Evolutionary conservation across 2,329 filamentous ascomycete species (phyloP).

Genomic region (Beauveria asiatica): DNA sequence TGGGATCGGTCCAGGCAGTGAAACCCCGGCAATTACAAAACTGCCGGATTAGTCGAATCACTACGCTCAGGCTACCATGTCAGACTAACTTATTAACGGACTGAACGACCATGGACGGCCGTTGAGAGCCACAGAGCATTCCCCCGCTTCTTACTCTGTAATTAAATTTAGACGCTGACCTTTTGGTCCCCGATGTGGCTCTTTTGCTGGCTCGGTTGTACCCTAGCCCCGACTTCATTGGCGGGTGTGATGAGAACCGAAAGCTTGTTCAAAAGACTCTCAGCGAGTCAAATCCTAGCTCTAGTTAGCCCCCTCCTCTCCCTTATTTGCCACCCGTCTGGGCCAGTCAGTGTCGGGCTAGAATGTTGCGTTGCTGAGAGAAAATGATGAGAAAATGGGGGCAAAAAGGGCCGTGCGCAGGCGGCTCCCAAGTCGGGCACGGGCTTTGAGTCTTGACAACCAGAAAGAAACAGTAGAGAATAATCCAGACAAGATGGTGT

Average conservation of each 20-base stretch:
- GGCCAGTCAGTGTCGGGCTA: not conserved
- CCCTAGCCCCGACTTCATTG: not conserved
- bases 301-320: not conserved
- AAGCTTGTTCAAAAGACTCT: not conserved
- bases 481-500: not conserved
- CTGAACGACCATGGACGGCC: not conserved
- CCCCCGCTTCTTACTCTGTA: not conserved
- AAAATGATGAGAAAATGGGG: not conserved
- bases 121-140: not conserved
- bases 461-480: not conserved
- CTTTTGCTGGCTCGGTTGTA: not conserved
- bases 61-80: too few relatives aligned
- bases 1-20: not conserved
- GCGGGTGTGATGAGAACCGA: not conserved
- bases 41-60: not conserved
- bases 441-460: not conserved
- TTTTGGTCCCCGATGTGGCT: not conserved
- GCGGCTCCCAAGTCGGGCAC: not conserved
- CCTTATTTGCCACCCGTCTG: not conserved
- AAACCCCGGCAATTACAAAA: not conserved
- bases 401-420: slow-evolving; percentile 6
- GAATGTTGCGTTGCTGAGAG: not conserved
- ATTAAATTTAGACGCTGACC: not conserved
- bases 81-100: too few relatives aligned
- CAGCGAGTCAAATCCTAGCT: not conserved